A percentile compares a stretch with the other conserved stretches of the same genome.
phyloP scores from a whole-genome alignment of 306 rosid genomes.

The Ceratonia siliqua region DNA sequence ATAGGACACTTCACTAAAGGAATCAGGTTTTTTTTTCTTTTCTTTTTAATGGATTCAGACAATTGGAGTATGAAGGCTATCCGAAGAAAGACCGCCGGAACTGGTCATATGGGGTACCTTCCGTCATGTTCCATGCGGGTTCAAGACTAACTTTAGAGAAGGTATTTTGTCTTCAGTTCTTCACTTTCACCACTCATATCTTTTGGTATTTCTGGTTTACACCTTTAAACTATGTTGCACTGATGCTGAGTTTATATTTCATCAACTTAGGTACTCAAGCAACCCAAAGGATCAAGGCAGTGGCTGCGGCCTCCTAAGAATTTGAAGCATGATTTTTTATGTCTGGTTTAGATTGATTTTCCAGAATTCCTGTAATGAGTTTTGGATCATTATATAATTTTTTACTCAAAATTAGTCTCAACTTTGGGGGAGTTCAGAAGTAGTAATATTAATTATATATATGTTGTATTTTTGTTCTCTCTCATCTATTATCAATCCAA shows the following conservation, averaged over 20 bases:
- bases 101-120: constrained; percentile 35
- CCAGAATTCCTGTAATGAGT: not conserved
- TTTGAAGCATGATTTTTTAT: not conserved
- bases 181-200: too few relatives aligned
- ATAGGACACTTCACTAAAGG: too few relatives aligned
- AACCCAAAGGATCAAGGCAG: constrained; percentile 43
- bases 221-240: not conserved
- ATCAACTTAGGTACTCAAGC: constrained; percentile 46
- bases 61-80: constrained; percentile 36
- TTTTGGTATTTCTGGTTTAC: not conserved
- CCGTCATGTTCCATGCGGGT: constrained; percentile 26
- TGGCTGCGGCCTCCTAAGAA: constrained; percentile 17
- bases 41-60: too few relatives aligned
- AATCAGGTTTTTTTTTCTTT: too few relatives aligned
- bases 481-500: not conserved
- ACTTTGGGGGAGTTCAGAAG: not conserved
- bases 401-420: not conserved
- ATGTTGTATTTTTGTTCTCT: not conserved
- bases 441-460: not conserved
- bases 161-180: too few relatives aligned
- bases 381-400: not conserved
- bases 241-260: not conserved
- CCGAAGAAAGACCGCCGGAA: constrained; percentile 31
- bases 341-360: too few relatives aligned
- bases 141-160: constrained; percentile 29